These are phyloP conservation scores for Ascochyta lentis DNA, from an alignment of 2,329 filamentous ascomycete genomes.

Conservation along the genomic window DNA sequence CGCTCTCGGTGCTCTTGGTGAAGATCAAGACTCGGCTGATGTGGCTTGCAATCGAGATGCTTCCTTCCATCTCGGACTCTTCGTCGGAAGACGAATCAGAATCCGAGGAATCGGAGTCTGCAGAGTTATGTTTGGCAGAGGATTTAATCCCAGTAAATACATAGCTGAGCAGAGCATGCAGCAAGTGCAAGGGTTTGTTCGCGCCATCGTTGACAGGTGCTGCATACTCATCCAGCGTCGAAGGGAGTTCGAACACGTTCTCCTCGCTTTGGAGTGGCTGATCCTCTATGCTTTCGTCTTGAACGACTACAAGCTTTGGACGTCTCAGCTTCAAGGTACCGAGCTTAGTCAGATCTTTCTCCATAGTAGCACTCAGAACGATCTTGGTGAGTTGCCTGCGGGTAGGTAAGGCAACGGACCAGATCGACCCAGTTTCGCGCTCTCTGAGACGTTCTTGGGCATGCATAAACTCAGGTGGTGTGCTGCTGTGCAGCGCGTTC, in stretches of 20 bases:
- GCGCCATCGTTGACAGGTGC: slow-evolving; percentile 59
- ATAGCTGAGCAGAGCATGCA: slow-evolving; percentile 72
- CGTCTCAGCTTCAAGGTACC: slow-evolving; percentile 73
- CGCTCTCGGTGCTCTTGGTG: slow-evolving; percentile 87
- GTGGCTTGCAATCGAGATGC: slow-evolving; percentile 26
- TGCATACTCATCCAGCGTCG: slow-evolving; percentile 54
- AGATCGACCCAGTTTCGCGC: slow-evolving; percentile 42
- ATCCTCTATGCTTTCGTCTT: slow-evolving; percentile 54
- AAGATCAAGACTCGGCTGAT: slow-evolving; percentile 72
- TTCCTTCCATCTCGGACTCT: slow-evolving; percentile 14
- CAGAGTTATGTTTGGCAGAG: slow-evolving; percentile 27
- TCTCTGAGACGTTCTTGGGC: slow-evolving; percentile 62
- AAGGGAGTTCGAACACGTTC: slow-evolving; percentile 63
- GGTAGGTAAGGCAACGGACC: slow-evolving; percentile 41
- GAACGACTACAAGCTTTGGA: slow-evolving; percentile 78
- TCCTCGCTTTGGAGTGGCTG: slow-evolving; percentile 35
- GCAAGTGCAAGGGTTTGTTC: slow-evolving; percentile 77
- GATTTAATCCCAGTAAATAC: slow-evolving; percentile 44
- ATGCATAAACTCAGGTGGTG: slow-evolving; percentile 53
- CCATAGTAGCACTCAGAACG: slow-evolving; percentile 91
- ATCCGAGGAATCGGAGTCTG: slow-evolving; percentile 15
- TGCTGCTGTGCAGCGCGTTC: slow-evolving; percentile 61
- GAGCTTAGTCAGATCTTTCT: slow-evolving; percentile 80
- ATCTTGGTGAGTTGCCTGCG: slow-evolving; percentile 72
- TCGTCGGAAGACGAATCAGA: slow-evolving; percentile 25